phyloP scores from a whole-genome alignment of 1,139 yeast genomes.

The Sugiyamaella paludigena region DNA sequence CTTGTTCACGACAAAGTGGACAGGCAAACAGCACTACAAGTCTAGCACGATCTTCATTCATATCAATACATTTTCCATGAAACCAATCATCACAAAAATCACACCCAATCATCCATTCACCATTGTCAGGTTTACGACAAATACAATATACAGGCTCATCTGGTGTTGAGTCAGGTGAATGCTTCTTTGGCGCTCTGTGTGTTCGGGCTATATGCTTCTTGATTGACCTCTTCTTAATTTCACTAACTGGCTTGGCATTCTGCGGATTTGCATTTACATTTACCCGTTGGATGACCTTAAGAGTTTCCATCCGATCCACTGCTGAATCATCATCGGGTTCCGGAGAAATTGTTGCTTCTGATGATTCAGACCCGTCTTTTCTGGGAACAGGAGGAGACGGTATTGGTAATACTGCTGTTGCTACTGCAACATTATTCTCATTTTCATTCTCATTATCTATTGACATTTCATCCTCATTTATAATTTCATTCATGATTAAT shows the following conservation, averaged over 20 bases:
- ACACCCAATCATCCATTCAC: constrained; percentile 82
- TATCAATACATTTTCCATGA: constrained; percentile 74
- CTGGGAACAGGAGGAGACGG: not conserved
- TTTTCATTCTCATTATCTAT: too few relatives aligned
- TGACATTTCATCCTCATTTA: too few relatives aligned
- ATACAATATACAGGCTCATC: constrained; percentile 53
- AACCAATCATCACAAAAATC: constrained; percentile 97
- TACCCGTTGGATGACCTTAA: not conserved
- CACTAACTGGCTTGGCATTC: not conserved
- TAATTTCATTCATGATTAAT: too few relatives aligned
- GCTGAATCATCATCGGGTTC: not conserved
- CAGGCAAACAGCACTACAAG: constrained; percentile 70
- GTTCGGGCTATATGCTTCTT: constrained; percentile 4
- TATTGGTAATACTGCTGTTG: too few relatives aligned
- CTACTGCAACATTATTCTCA: too few relatives aligned
- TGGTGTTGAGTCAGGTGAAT: too few relatives aligned
- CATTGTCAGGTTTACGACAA: constrained; percentile 76
- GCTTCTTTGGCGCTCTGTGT: too few relatives aligned
- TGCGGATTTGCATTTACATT: not conserved
- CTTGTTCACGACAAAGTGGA: constrained; percentile 64
- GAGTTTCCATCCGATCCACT: not conserved
- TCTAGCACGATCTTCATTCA: constrained; percentile 52
- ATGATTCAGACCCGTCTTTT: not conserved
- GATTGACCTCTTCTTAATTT: not conserved
- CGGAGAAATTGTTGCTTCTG: constrained; percentile 1